Evolutionary conservation across 228 moss, liverwort and hornwort species (phyloP), one percentile per base, ranked within the genome.

Genomic region (Sphagnum fallax): DNA sequence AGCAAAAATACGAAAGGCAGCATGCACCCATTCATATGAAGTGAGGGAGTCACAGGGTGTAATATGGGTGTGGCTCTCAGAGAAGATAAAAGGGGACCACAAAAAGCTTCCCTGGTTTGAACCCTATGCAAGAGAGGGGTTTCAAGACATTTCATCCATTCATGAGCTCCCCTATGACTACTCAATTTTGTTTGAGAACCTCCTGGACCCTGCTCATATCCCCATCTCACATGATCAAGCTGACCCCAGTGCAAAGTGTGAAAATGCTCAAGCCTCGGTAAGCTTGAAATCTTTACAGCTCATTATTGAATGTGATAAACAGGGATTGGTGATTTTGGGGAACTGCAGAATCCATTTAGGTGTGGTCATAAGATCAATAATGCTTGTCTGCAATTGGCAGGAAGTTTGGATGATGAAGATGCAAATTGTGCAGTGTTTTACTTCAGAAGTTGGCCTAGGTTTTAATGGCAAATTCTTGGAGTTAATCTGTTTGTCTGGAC

Each of bases 11-110:
- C 83, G 80, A 18, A 73, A 65, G 51, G 68, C 65, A 63, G 80
- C 83, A 18, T 83, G 83, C 70, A 80, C 75, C n/a, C 76, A 80
- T n/a, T 51, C 80, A 5, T 83, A 83, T 57, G 69, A 74, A 0
- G 8, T 83, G 16, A 77, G 72, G 69, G 83, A 80, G 50, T 80
- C 80, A 47, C 83, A 83, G 51, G 83, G 80, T 3, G 75, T 80
- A 47, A 67, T 83, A 32, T 83, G 83, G 83, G 83, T 79, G 8
- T 85, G 85, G 85, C 67, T 85, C 81, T 81, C 60, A 53, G 85
- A 85, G 49, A 63, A 53, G 12, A 64, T 53, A 4, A 68, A 71
- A 47, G 78, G 76, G 51, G 78, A 79, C n/a, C 70, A 75, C 6
- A 67, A 64, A 59, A 81, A 81, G 50, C 8, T 83, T 0, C 80